A percentile compares a stretch with the other conserved stretches of the same genome.
Evolutionary conservation across 192 early-diverging fungal species (phyloP).

Genomic region (Podila verticillata): DNA sequence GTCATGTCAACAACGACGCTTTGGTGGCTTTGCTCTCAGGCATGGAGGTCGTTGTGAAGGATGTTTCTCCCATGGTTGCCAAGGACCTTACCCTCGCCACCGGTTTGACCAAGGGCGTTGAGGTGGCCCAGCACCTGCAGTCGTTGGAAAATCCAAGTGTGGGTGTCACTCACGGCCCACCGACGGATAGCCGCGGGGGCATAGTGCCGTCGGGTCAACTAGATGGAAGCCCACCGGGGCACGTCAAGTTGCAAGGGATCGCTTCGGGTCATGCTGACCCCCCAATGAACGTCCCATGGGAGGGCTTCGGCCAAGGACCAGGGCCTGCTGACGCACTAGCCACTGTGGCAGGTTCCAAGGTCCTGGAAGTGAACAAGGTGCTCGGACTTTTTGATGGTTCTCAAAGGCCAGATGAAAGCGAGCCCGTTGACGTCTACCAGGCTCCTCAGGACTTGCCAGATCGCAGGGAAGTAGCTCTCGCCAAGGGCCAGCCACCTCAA

Average conservation of each 20-base stretch:
- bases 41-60: background rate
- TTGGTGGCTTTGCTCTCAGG: conserved; percentile 14
- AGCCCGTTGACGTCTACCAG: background rate
- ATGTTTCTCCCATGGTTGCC: background rate
- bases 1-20: background rate
- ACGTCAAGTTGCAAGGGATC: background rate
- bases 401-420: too few relatives aligned
- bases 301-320: conserved; percentile 45
- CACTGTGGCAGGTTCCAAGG: conserved; percentile 6
- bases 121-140: background rate
- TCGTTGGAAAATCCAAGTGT: background rate
- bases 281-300: conserved; percentile 10
- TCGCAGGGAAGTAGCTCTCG: background rate
- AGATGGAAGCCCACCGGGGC: background rate
- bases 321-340: background rate
- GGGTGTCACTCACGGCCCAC: background rate
- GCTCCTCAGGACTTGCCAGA: conserved; percentile 8
- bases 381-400: background rate
- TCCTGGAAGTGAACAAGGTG: conserved; percentile 12
- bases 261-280: background rate
- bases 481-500: background rate
- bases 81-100: background rate
- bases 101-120: background rate
- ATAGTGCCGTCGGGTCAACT: background rate
- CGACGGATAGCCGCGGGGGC: background rate